Percentiles rank a stretch among this genome's conserved stretches.
phyloP scores from a whole-genome alignment of 164 flowering plant species.

The Vitis rupestris region DNA sequence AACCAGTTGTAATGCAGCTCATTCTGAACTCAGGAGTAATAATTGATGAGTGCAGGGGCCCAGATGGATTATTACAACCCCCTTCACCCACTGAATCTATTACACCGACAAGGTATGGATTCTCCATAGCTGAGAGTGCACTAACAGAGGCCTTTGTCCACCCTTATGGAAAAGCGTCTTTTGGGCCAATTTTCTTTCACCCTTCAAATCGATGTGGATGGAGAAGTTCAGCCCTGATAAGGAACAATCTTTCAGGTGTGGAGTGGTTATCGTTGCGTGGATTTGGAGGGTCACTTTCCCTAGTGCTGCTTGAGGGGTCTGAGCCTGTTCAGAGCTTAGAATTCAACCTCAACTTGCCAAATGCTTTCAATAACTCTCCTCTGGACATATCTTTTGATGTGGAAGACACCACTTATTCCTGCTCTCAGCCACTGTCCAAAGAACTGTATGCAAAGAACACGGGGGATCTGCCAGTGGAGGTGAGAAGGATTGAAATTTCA shows the following conservation, averaged over 20 bases:
- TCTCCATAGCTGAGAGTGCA: slow-evolving; percentile 57
- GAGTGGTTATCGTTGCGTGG: slow-evolving; percentile 75
- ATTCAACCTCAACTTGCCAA: slow-evolving; percentile 46
- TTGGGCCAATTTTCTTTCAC: slow-evolving; percentile 78
- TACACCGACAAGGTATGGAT: slow-evolving; percentile 44
- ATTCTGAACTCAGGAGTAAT: slow-evolving; percentile 65
- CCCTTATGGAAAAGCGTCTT: slow-evolving; percentile 54
- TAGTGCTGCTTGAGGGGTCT: slow-evolving; percentile 59
- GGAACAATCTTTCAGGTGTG: slow-evolving; percentile 88
- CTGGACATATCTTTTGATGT: slow-evolving; percentile 19
- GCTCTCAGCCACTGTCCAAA: slow-evolving; percentile 47
- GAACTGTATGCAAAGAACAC: slow-evolving; percentile 67
- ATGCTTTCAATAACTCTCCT: slow-evolving; percentile 38
- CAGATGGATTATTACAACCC: slow-evolving; percentile 32
- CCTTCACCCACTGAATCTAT: slow-evolving; percentile 29
- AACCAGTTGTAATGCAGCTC: slow-evolving; percentile 79
- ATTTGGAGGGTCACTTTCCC: slow-evolving; percentile 65
- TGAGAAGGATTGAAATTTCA: slow-evolving; percentile 59
- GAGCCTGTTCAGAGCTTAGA: slow-evolving; percentile 53
- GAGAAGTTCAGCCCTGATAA: slow-evolving; percentile 74
- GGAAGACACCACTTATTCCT: slow-evolving; percentile 28
- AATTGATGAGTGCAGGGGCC: slow-evolving; percentile 50
- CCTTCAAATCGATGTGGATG: slow-evolving; percentile 71
- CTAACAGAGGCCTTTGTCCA: slow-evolving; percentile 66
- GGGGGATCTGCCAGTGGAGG: slow-evolving; percentile 75